Percentiles rank a stretch among this genome's conserved stretches.
These are phyloP conservation scores for Actinomucor elegans DNA, from an alignment of 371 early-diverging fungal genomes.

Conservation along the genomic window DNA sequence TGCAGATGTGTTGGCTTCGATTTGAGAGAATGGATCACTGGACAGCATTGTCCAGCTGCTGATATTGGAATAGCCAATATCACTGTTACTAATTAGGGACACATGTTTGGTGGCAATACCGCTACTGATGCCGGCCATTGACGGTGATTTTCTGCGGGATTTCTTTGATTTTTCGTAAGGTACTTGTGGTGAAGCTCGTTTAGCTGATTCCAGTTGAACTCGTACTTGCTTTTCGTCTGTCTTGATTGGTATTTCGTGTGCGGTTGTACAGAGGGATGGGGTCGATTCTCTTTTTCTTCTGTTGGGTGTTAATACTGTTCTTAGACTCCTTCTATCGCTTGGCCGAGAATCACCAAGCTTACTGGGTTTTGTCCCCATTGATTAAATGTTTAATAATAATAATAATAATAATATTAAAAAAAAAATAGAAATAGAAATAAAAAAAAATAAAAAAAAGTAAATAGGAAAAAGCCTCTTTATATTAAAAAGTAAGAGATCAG, in stretches of 20 bases:
- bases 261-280: background rate
- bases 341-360: background rate
- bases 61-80: slow-evolving; percentile 1
- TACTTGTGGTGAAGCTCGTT: background rate
- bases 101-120: slow-evolving; percentile 1
- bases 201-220: background rate
- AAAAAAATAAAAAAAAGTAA: background rate
- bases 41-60: slow-evolving; percentile 27
- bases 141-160: background rate
- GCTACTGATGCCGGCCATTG: background rate
- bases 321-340: slow-evolving; percentile 3
- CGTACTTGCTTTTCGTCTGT: background rate
- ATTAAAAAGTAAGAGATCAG: slow-evolving; percentile 9
- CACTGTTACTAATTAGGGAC: slow-evolving; percentile 4
- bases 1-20: slow-evolving; percentile 22
- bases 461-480: slow-evolving; percentile 1
- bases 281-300: background rate
- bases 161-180: slow-evolving; percentile 8
- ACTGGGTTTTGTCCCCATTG: slow-evolving; percentile 28
- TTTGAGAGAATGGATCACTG: slow-evolving; percentile 29
- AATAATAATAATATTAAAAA: too few species aligned
- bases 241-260: background rate
- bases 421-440: background rate
- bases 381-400: background rate
- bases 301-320: slow-evolving; percentile 3